These are phyloP conservation scores for Ascosphaera apis DNA, from an alignment of 2,329 filamentous ascomycete genomes.

Conservation along the genomic window DNA sequence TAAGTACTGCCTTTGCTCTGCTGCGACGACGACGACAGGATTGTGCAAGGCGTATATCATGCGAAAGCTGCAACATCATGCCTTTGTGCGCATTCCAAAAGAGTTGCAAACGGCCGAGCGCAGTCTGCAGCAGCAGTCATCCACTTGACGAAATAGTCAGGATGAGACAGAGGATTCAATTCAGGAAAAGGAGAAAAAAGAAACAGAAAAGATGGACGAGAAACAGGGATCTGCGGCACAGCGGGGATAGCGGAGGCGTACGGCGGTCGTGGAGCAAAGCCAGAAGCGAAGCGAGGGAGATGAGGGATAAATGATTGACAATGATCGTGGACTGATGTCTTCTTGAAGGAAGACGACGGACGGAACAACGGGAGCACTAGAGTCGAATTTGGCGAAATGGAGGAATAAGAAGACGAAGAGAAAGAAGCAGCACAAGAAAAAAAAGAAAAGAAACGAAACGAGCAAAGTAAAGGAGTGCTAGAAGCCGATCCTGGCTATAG, in stretches of 20 bases:
- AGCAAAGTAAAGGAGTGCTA: background rate
- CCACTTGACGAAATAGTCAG: background rate
- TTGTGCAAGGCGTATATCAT: background rate
- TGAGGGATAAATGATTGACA: too few relatives aligned
- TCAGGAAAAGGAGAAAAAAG: background rate
- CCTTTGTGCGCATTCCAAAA: background rate
- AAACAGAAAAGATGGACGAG: background rate
- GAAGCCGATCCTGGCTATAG: too few relatives aligned
- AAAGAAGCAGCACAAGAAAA: background rate
- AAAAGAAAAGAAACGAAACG: background rate
- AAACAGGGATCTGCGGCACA: background rate
- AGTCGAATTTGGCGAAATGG: background rate
- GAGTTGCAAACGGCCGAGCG: background rate
- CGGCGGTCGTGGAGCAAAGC: background rate
- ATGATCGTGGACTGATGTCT: background rate
- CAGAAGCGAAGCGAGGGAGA: background rate
- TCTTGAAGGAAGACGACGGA: background rate
- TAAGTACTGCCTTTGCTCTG: background rate
- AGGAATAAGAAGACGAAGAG: background rate
- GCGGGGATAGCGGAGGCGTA: background rate
- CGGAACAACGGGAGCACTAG: background rate
- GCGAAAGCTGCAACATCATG: background rate
- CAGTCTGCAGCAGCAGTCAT: background rate
- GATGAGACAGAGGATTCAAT: background rate
- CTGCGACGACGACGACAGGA: background rate